These are phyloP conservation scores for Hymenochaete sp. DNA, from an alignment of 1,284 basidiomycete genomes.

Conservation along the genomic window DNA sequence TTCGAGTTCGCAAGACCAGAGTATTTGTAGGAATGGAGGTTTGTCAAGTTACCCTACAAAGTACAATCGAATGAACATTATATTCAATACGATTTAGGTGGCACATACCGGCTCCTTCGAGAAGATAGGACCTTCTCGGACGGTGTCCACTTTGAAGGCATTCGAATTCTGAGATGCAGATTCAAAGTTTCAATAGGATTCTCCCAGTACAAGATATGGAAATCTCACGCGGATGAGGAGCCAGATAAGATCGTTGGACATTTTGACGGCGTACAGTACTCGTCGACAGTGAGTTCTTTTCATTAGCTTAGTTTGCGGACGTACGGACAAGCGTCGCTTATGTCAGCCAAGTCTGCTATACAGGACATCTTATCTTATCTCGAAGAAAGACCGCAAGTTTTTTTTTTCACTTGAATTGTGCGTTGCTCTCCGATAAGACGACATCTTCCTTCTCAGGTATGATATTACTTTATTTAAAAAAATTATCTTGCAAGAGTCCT, in stretches of 20 bases:
- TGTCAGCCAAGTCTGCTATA: too few relatives aligned
- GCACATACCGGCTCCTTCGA: conserved; percentile 73
- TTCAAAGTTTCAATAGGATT: background rate
- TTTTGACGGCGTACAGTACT: conserved; percentile 31
- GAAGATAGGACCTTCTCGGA: conserved; percentile 65
- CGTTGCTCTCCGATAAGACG: too few relatives aligned
- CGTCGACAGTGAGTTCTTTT: too few relatives aligned
- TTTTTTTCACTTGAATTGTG: too few relatives aligned
- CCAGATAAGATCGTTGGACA: conserved; percentile 86
- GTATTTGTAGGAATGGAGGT: conserved; percentile 83
- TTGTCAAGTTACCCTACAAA: conserved; percentile 72
- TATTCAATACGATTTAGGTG: background rate
- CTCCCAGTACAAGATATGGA: background rate
- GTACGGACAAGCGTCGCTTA: too few relatives aligned
- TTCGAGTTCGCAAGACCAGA: conserved; percentile 81
- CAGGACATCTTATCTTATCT: background rate
- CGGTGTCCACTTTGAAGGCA: conserved; percentile 76
- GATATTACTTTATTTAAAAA: too few relatives aligned
- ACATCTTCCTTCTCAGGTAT: too few relatives aligned
- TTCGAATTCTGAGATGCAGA: conserved; percentile 55
- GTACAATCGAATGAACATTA: background rate
- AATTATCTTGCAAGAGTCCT: too few relatives aligned
- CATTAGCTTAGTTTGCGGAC: too few relatives aligned
- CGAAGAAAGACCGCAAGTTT: background rate
- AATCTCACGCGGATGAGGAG: conserved; percentile 67